Percentiles rank a stretch among this genome's conserved stretches.
phyloP scores from a whole-genome alignment of 1,139 yeast species.

The Protomyces lactucae-debilis region DNA sequence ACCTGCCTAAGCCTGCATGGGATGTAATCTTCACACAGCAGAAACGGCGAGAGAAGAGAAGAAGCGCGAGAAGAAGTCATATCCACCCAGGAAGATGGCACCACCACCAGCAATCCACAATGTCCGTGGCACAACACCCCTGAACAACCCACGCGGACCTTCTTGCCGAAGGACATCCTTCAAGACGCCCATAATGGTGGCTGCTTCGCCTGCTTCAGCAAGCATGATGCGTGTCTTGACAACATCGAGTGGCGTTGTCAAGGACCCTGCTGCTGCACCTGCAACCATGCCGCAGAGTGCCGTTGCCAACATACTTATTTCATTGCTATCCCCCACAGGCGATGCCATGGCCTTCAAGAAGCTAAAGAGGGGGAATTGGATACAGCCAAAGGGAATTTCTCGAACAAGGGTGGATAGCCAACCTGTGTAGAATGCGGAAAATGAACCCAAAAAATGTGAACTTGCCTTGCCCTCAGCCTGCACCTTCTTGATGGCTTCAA shows the following conservation, averaged over 20 bases:
- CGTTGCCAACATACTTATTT: conserved; percentile 65
- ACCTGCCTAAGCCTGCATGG: not conserved
- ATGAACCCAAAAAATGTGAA: conserved; percentile 41
- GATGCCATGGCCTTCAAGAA: conserved; percentile 59
- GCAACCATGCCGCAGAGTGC: conserved; percentile 94
- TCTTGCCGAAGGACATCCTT: conserved; percentile 46
- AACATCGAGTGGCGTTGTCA: conserved; percentile 90
- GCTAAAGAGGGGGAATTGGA: conserved; percentile 92
- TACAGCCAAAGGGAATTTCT: conserved; percentile 91
- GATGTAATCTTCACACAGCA: too few species aligned
- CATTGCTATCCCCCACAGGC: conserved; percentile 39
- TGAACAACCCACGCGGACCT: conserved; percentile 62
- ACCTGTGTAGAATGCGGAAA: conserved; percentile 81
- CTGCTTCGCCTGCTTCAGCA: conserved; percentile 51
- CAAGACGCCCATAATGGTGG: conserved; percentile 41
- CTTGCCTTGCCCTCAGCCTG: conserved; percentile 12
- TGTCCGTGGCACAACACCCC: conserved; percentile 90
- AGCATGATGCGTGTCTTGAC: conserved; percentile 89
- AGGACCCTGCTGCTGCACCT: conserved; percentile 90
- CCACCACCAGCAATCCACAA: conserved; percentile 99
- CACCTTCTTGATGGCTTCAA: conserved; percentile 6
- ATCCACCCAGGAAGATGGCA: conserved; percentile 90
- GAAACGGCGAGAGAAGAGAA: not conserved
- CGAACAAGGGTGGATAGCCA: conserved; percentile 89
- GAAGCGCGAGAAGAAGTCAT: conserved; percentile 46